Evolutionary conservation across 2,329 filamentous ascomycete genomes (phyloP).

Genomic region (Cladophialophora yegresii): DNA sequence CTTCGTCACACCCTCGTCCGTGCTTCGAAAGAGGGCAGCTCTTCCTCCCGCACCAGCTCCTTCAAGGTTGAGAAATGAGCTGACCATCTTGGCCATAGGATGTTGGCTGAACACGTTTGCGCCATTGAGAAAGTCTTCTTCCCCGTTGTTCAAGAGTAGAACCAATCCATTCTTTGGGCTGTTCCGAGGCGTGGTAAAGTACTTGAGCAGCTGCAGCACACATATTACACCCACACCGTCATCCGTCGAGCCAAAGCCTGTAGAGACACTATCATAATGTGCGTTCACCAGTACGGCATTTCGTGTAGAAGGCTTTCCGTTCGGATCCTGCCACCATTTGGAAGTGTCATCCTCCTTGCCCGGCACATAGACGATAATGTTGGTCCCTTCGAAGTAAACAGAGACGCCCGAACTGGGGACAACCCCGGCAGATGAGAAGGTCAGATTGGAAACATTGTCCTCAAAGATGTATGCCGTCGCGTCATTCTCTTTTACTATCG

Average conservation of each 20-base stretch:
- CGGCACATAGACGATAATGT: constrained; percentile 87
- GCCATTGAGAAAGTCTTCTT: constrained; percentile 89
- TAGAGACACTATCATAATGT: constrained; percentile 91
- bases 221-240: constrained; percentile 90
- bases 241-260: constrained; percentile 89
- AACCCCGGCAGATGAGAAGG: constrained; percentile 56
- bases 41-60: constrained; percentile 89
- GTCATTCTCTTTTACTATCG: constrained; percentile 66
- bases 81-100: constrained; percentile 74
- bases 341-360: constrained; percentile 73
- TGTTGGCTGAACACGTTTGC: constrained; percentile 82
- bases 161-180: constrained; percentile 79
- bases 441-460: constrained; percentile 76
- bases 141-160: constrained; percentile 88
- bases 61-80: constrained; percentile 92
- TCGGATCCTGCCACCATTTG: constrained; percentile 68
- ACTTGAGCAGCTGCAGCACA: constrained; percentile 78
- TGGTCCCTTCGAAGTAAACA: constrained; percentile 89
- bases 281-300: constrained; percentile 90
- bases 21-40: constrained; percentile 82
- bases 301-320: constrained; percentile 57
- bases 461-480: constrained; percentile 68
- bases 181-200: constrained; percentile 73
- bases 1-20: constrained; percentile 80
- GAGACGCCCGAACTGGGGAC: constrained; percentile 47